phyloP scores from a whole-genome alignment of 164 flowering plant genomes.

The Magnolia officinalis region DNA sequence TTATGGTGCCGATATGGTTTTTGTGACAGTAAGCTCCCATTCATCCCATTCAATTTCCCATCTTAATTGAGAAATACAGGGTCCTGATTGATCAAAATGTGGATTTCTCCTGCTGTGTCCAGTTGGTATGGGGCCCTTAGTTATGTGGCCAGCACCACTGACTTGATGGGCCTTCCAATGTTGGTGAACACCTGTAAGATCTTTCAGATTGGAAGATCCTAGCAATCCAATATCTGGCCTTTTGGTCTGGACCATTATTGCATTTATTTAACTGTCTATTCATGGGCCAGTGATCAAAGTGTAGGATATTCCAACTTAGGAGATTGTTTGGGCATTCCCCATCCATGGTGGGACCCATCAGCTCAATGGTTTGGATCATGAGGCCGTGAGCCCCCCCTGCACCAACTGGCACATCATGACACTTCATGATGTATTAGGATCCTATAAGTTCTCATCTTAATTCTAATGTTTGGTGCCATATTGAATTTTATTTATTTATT shows the following conservation, averaged over 20 bases:
- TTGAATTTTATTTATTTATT: background rate
- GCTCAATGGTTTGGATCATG: background rate
- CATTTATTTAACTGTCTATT: no score
- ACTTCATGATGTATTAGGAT: no score
- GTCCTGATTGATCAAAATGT: background rate
- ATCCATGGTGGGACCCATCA: no score
- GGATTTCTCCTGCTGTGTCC: background rate
- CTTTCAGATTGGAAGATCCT: background rate
- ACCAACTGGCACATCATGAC: no score
- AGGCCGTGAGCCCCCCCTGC: no score
- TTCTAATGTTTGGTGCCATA: background rate
- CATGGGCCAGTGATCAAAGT: no score
- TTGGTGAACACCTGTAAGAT: background rate
- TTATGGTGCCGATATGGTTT: slow-evolving; percentile 93
- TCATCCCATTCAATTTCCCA: background rate
- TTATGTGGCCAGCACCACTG: background rate
- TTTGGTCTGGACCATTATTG: no score
- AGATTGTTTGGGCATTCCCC: background rate
- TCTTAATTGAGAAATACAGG: background rate
- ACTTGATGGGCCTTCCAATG: background rate
- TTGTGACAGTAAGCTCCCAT: slow-evolving; percentile 66
- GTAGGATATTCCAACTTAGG: background rate
- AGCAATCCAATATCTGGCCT: background rate
- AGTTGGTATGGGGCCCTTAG: background rate
- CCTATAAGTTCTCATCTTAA: no score